Evolutionary conservation across 768 basidiomycete species (phyloP).

Genomic region (Kwoniella europaea): DNA sequence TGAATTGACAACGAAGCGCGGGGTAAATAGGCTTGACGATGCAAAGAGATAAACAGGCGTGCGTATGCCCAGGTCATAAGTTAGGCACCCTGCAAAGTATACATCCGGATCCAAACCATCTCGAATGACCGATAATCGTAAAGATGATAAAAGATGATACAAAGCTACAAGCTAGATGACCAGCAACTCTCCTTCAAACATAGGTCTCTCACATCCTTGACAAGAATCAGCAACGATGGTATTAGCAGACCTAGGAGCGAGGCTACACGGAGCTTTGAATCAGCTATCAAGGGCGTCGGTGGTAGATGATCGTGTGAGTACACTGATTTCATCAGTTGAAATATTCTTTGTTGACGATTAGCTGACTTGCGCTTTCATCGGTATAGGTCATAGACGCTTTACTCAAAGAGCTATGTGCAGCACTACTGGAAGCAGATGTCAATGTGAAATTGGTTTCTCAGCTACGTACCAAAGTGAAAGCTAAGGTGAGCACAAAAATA

Average conservation of each 20-base stretch:
- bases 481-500: conserved; percentile 67
- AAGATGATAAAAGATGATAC: background rate
- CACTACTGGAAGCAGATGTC: conserved; percentile 93
- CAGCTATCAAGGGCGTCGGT: conserved; percentile 83
- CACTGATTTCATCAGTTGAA: background rate
- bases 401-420: conserved; percentile 92
- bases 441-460: conserved; percentile 94
- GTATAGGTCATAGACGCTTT: conserved; percentile 88
- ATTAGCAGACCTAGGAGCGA: conserved; percentile 89
- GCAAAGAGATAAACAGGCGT: too few relatives aligned
- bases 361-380: background rate
- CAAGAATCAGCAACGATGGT: conserved; percentile 71
- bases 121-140: conserved; percentile 6
- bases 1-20: conserved; percentile 3
- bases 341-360: background rate
- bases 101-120: background rate
- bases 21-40: conserved; percentile 2
- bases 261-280: conserved; percentile 89
- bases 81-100: background rate
- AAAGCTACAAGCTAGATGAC: background rate
- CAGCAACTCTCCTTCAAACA: background rate
- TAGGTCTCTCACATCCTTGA: background rate
- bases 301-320: conserved; percentile 84
- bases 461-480: conserved; percentile 84
- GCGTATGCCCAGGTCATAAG: too few relatives aligned